Evolutionary conservation across 768 basidiomycete genomes (phyloP).

Genomic region (Mycena olivaceomarginata): DNA sequence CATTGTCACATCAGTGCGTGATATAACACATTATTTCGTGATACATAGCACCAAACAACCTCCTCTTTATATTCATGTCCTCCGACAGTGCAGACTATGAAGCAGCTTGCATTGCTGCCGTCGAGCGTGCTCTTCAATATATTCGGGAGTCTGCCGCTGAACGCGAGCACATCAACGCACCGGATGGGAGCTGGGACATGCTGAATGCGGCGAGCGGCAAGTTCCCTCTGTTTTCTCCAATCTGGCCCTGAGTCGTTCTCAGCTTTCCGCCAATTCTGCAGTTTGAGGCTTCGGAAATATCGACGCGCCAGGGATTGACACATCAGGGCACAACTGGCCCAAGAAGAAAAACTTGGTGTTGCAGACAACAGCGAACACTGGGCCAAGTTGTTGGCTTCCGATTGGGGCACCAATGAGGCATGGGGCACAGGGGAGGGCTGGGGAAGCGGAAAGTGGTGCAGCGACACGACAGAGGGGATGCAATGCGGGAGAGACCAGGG

Average conservation of each 20-base stretch:
- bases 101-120: background rate
- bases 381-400: no score
- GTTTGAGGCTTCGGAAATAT: no score
- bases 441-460: no score
- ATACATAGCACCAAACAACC: background rate
- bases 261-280: no score
- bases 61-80: background rate
- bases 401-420: no score
- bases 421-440: no score
- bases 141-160: background rate
- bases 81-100: background rate
- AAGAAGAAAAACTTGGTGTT: no score
- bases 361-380: no score
- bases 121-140: background rate
- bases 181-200: background rate
- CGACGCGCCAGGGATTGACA: no score
- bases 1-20: background rate
- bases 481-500: no score
- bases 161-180: background rate
- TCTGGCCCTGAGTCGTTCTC: background rate
- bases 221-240: background rate
- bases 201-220: background rate
- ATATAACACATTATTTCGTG: background rate
- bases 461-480: no score
- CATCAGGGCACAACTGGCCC: no score